These are phyloP conservation scores for Talaromyces sp. DNA, from an alignment of 2,329 filamentous ascomycete genomes.

Conservation along the genomic window DNA sequence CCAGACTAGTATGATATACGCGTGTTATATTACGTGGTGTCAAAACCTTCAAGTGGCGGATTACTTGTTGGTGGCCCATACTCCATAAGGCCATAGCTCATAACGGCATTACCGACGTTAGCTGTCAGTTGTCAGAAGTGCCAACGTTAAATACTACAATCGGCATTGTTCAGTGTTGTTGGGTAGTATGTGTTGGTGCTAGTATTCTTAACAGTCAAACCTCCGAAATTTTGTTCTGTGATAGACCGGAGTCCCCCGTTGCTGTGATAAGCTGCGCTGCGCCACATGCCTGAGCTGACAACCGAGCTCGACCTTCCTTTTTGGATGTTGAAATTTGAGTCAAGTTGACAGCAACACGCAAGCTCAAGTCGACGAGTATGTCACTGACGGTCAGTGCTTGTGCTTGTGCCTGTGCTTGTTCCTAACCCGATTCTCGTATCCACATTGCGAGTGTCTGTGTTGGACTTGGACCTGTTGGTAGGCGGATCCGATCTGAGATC, in stretches of 20 bases:
- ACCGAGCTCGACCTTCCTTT: not conserved
- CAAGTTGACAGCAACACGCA: too few relatives aligned
- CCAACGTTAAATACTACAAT: not conserved
- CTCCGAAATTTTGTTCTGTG: too few relatives aligned
- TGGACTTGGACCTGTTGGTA: not conserved
- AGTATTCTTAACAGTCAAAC: too few relatives aligned
- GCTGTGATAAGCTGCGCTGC: not conserved
- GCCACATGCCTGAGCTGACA: not conserved
- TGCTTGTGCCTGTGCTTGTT: not conserved
- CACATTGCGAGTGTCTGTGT: not conserved
- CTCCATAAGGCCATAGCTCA: not conserved
- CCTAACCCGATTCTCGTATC: not conserved
- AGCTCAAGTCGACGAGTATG: too few relatives aligned
- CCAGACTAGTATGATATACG: not conserved
- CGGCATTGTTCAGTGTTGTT: not conserved
- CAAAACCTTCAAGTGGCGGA: not conserved
- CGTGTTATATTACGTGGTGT: not conserved
- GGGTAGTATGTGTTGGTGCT: not conserved
- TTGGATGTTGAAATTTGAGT: not conserved
- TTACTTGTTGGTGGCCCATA: not conserved
- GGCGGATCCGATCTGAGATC: not conserved
- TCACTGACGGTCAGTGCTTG: not conserved
- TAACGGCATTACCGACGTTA: not conserved
- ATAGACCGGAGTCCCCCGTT: too few relatives aligned
- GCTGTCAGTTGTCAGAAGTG: not conserved